phyloP scores from a whole-genome alignment of 352 stramenopile genomes.

The Globisporangium nodosum region DNA sequence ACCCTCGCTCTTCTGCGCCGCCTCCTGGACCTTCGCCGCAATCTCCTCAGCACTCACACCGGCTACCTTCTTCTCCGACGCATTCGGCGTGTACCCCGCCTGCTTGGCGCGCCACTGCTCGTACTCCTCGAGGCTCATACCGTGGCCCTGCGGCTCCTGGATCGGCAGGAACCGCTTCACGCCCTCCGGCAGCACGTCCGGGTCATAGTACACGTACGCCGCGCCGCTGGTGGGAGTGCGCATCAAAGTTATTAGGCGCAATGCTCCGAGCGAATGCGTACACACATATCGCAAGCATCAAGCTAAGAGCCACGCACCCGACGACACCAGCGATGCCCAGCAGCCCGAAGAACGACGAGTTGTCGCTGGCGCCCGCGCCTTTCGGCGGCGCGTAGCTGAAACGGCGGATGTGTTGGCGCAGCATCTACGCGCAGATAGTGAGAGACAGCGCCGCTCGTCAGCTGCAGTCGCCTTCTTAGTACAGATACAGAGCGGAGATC shows the following conservation, averaged over 20 bases:
- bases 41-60: not conserved
- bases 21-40: slow-evolving; percentile 11
- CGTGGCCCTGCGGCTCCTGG: slow-evolving; percentile 71
- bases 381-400: slow-evolving; percentile 69
- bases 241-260: no score
- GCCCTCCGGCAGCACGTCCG: slow-evolving; percentile 64
- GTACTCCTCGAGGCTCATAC: slow-evolving; percentile 86
- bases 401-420: slow-evolving; percentile 30
- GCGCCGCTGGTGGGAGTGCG: slow-evolving; percentile 28
- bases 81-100: slow-evolving; percentile 26
- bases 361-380: slow-evolving; percentile 57
- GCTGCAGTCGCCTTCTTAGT: no score
- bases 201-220: slow-evolving; percentile 83
- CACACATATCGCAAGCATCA: not conserved
- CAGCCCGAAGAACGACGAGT: slow-evolving; percentile 80
- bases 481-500: not conserved
- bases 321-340: slow-evolving; percentile 54
- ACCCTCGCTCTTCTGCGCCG: slow-evolving; percentile 19
- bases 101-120: slow-evolving; percentile 81
- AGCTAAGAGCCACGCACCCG: slow-evolving; percentile 26
- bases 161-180: slow-evolving; percentile 80
- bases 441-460: not conserved
- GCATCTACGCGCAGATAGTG: not conserved
- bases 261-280: not conserved
- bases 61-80: slow-evolving; percentile 32